A percentile compares a stretch with the other conserved stretches of the same genome.
These are phyloP conservation scores for Ceraceosorus guamensis DNA, from an alignment of 1,284 basidiomycete genomes.

Conservation along the genomic window DNA sequence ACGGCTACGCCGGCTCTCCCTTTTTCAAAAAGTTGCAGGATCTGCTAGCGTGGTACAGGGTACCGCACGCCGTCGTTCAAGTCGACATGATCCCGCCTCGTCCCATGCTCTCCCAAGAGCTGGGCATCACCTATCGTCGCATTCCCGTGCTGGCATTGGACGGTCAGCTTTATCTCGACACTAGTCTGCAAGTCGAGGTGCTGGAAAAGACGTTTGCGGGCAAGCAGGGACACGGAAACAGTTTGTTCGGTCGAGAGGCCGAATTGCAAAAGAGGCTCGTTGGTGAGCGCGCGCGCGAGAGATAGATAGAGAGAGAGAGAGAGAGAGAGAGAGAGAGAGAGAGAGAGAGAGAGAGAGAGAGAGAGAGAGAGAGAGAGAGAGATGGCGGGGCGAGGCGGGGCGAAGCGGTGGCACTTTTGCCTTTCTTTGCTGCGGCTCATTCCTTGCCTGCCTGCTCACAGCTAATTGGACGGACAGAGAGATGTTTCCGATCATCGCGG, in stretches of 20 bases:
- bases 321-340: too few species aligned
- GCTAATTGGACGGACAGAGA: background rate
- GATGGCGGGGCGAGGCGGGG: too few species aligned
- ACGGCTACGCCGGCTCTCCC: background rate
- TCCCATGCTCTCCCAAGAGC: background rate
- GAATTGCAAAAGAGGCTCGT: background rate
- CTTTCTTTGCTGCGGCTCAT: background rate
- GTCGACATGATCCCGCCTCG: background rate
- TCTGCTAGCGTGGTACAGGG: background rate
- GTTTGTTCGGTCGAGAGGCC: background rate
- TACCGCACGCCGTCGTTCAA: background rate
- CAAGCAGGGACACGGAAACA: background rate
- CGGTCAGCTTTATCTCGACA: background rate
- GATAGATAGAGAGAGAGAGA: too few species aligned
- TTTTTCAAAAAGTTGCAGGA: background rate
- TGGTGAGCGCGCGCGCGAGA: too few species aligned
- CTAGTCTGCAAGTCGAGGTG: background rate
- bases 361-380: too few species aligned
- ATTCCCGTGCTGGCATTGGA: background rate
- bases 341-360: too few species aligned
- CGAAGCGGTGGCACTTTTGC: too few species aligned
- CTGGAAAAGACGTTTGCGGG: background rate
- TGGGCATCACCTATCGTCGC: constrained; percentile 2
- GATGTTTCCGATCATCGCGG: background rate
- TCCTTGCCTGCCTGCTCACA: background rate